Percentiles rank a stretch among this genome's conserved stretches.
Evolutionary conservation across 2,329 filamentous ascomycete genomes (phyloP).

Genomic region (Rhexocercosporidium sp.): DNA sequence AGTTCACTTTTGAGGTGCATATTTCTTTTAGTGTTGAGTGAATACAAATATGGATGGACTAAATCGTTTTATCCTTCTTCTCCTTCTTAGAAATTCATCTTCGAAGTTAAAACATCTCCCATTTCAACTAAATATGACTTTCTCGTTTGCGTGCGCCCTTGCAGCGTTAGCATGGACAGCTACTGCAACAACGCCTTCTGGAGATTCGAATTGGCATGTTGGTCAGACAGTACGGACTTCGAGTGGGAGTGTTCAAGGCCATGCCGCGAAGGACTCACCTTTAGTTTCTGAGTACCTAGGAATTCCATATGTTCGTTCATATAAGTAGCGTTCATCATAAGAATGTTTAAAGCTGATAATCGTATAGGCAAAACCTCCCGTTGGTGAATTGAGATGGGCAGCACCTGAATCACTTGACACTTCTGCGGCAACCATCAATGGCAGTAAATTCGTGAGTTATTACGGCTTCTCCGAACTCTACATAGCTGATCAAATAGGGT

Average conservation of each 20-base stretch:
- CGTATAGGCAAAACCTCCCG: constrained; percentile 42
- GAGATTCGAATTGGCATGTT: not conserved
- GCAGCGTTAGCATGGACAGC: not conserved
- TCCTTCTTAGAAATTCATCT: too few relatives aligned
- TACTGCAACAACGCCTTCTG: not conserved
- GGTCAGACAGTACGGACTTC: constrained; percentile 24
- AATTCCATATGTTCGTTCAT: constrained; percentile 42
- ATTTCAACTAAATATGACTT: not conserved
- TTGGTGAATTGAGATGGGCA: constrained; percentile 45
- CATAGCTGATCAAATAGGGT: constrained; percentile 11
- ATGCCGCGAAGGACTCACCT: constrained; percentile 24
- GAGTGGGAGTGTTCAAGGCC: constrained; percentile 32
- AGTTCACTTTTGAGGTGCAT: too few relatives aligned
- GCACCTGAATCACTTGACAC: constrained; percentile 37
- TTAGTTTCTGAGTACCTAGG: constrained; percentile 44
- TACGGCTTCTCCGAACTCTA: too few relatives aligned
- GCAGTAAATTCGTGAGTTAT: constrained; percentile 22
- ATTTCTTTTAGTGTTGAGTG: too few relatives aligned
- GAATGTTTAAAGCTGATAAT: not conserved
- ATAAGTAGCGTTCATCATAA: not conserved
- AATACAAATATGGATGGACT: too few relatives aligned
- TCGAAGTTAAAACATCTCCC: not conserved
- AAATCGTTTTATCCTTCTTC: too few relatives aligned
- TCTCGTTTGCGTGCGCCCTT: not conserved
- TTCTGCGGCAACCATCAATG: constrained; percentile 20